These are phyloP conservation scores for Tympanopsis confertula DNA, from an alignment of 2,329 filamentous ascomycete species.

Conservation along the genomic window DNA sequence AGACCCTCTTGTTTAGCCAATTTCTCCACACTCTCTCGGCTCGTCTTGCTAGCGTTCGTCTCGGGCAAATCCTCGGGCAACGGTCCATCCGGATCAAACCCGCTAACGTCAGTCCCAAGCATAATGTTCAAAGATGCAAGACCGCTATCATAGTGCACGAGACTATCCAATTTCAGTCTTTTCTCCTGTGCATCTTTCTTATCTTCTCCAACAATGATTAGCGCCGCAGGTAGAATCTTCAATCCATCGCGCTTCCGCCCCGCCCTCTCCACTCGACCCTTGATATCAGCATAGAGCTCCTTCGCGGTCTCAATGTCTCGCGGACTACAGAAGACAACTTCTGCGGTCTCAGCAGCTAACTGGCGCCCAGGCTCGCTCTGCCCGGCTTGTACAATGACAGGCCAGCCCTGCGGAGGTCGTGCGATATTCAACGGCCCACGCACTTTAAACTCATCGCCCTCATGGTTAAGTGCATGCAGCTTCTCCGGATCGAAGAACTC, in stretches of 20 bases:
- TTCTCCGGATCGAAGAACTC: slow-evolving; percentile 36
- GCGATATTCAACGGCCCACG: slow-evolving; percentile 38
- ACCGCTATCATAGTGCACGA: slow-evolving; percentile 40
- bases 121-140: slow-evolving; percentile 37
- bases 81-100: slow-evolving; percentile 33
- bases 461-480: slow-evolving; percentile 38
- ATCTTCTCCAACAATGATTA: slow-evolving; percentile 35
- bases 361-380: slow-evolving; percentile 38
- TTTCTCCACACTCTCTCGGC: slow-evolving; percentile 27
- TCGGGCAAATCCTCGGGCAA: slow-evolving; percentile 36
- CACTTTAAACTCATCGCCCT: slow-evolving; percentile 31
- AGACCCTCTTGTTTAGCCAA: slow-evolving; percentile 30
- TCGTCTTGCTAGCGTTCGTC: slow-evolving; percentile 40
- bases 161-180: slow-evolving; percentile 32
- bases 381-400: slow-evolving; percentile 41
- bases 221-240: slow-evolving; percentile 37
- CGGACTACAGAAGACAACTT: slow-evolving; percentile 38
- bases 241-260: slow-evolving; percentile 31
- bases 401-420: slow-evolving; percentile 39
- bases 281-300: slow-evolving; percentile 37
- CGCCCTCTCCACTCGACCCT: slow-evolving; percentile 28
- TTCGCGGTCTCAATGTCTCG: slow-evolving; percentile 30
- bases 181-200: slow-evolving; percentile 34
- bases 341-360: slow-evolving; percentile 38
- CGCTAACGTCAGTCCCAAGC: slow-evolving; percentile 32